Conservation (phyloP, 208 protist species). For the Wallacemonas sp. region DNA sequence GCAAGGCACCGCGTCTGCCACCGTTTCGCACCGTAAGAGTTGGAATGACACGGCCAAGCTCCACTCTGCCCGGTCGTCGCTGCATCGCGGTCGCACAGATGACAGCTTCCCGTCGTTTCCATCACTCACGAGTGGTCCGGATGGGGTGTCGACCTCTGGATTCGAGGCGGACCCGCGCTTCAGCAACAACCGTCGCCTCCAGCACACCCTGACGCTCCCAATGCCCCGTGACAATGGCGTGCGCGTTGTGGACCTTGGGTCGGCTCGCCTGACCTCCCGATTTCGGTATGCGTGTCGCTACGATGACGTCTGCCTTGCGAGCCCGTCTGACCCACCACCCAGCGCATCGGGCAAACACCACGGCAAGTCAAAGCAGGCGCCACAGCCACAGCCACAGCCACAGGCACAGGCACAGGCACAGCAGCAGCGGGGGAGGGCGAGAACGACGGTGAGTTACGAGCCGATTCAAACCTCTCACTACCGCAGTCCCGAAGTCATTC, state of each 20-base stretch:
- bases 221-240: slow-evolving; percentile 66
- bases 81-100: background rate
- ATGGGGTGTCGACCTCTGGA: background rate
- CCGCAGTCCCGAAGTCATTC: slow-evolving; percentile 76
- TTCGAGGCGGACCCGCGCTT: background rate
- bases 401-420: too few relatives aligned
- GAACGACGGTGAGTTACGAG: slow-evolving; percentile 59
- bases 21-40: background rate
- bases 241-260: slow-evolving; percentile 78
- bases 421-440: too few relatives aligned
- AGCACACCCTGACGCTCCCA: slow-evolving; percentile 37
- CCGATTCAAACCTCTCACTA: slow-evolving; percentile 85
- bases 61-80: background rate
- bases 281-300: slow-evolving; percentile 23
- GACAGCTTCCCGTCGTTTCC: background rate
- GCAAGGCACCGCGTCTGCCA: background rate
- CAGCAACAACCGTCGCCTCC: background rate
- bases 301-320: background rate
- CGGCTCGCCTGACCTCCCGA: slow-evolving; percentile 50
- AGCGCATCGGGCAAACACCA: background rate
- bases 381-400: background rate
- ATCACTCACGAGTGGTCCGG: background rate
- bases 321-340: background rate
- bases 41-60: slow-evolving; percentile 6
- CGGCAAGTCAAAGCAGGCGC: too few relatives aligned